Base-by-base conservation (phyloP, 441 rosid species). In the Erodium moschatum region DNA sequence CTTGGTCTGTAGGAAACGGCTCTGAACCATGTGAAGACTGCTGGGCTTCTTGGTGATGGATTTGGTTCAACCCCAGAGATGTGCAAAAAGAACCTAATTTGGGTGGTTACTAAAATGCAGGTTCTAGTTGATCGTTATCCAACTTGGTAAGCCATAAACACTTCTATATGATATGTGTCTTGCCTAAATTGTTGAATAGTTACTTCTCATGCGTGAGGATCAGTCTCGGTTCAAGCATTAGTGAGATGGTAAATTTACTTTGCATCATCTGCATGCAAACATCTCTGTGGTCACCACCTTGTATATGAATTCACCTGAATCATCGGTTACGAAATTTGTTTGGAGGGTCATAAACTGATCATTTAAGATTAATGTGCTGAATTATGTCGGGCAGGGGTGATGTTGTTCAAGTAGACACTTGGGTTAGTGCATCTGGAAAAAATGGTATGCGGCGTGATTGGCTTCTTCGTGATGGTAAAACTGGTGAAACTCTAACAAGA, bases 401-500 rank as follows among this genome's bases (percentile, higher is more conserved):
- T 83, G 86, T 84, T 66, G 95, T 95, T 27, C 79, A 89, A 71
- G 91, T 90, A 7, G 94, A 95, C 73, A 91, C 99, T 2, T 91
- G 97, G 97, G 97, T 83, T 62, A 81, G 89, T 86, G 83, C 80
- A 48, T 95, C 97, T 16, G 97, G 99, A 58, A 95, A 90, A 75
- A 92, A 91, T 69, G 97, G 99, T 40, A 89, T 91, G 97, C 94
- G 97, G 2, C 96, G 99, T 67, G 99, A 89, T 84, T 95, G 96
- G 97, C 82, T 85, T 60, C 79, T 95, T 27, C 85, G 86, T 13
- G 91, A 95, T 74, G n/a, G 80, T 66, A 81, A 78, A 75, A 88
- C 94, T 11, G 97, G 99, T 67, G 88, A 95, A 79, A 82, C 73
- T 62, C 81, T 95, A 73, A 90, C 95, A 3, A 78, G 97, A 77